Conservation (phyloP, 2,329 filamentous ascomycete genomes). For the Colletotrichum liriopes region DNA sequence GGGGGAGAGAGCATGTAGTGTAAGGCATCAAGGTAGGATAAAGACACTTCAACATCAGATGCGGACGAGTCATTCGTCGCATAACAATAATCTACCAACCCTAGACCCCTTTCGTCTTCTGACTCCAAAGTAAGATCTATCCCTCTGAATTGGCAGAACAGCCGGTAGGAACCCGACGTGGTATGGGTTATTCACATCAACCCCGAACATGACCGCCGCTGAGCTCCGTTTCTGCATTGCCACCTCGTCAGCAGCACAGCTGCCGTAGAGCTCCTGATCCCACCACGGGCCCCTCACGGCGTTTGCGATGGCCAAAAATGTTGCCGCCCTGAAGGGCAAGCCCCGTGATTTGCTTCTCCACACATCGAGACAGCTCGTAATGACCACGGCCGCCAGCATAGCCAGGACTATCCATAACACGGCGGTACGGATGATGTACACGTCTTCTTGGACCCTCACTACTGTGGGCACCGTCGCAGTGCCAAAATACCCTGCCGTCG, state of each 20-base stretch:
- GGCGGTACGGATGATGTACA: constrained; percentile 21
- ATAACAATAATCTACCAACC: too few relatives aligned
- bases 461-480: constrained; percentile 19
- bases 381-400: constrained; percentile 10
- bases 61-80: too few relatives aligned
- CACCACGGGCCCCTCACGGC: constrained; percentile 27
- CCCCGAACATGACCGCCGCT: constrained; percentile 21
- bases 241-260: constrained; percentile 23
- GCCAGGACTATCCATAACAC: constrained; percentile 24
- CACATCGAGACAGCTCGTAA: constrained; percentile 22
- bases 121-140: constrained; percentile 1
- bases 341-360: constrained; percentile 30
- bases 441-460: constrained; percentile 2
- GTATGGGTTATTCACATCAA: constrained; percentile 4
- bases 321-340: constrained; percentile 19
- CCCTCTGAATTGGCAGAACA: constrained; percentile 22
- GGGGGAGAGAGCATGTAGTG: too few relatives aligned
- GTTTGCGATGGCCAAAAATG: constrained; percentile 30
- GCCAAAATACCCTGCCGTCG: constrained; percentile 24
- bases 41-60: neutral
- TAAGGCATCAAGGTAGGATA: too few relatives aligned
- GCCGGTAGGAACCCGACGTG: constrained; percentile 16
- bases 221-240: constrained; percentile 19
- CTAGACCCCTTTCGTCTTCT: neutral
- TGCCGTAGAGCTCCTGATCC: constrained; percentile 26